These are phyloP conservation scores for Trichosporon sp. DNA, from an alignment of 1,284 basidiomycete species.

Conservation along the genomic window DNA sequence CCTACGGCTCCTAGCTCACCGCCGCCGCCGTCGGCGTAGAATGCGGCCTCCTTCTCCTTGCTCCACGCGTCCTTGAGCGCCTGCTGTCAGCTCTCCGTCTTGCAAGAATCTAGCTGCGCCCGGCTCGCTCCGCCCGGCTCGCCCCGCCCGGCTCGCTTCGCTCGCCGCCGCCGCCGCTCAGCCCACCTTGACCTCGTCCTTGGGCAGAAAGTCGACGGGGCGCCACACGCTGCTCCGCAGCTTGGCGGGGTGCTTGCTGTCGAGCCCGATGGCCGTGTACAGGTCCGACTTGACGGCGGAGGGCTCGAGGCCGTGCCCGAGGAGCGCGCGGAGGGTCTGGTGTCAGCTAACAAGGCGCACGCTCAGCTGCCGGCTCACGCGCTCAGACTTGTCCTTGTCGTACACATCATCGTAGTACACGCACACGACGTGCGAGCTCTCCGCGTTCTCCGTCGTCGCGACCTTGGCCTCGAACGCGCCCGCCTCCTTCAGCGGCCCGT, in stretches of 20 bases:
- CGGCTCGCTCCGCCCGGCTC: no score
- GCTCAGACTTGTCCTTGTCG: conserved; percentile 22
- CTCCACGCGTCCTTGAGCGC: not conserved
- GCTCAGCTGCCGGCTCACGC: conserved; percentile 20
- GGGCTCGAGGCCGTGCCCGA: conserved; percentile 36
- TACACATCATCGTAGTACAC: conserved; percentile 34
- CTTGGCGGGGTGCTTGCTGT: conserved; percentile 43
- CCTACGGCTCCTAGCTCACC: not conserved
- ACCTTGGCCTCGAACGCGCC: conserved; percentile 32
- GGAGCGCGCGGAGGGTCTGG: conserved; percentile 26
- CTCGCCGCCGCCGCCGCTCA: not conserved
- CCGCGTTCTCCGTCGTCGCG: conserved; percentile 11
- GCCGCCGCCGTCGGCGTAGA: not conserved
- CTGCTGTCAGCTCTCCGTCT: not conserved
- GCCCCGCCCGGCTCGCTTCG: no score
- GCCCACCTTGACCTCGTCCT: conserved; percentile 26
- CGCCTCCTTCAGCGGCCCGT: conserved; percentile 31
- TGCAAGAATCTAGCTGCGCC: not conserved
- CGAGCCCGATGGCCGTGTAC: conserved; percentile 45
- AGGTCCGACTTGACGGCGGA: conserved; percentile 37
- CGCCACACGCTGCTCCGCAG: conserved; percentile 39
- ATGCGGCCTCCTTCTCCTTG: not conserved
- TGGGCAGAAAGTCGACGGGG: conserved; percentile 27
- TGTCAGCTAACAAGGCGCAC: not conserved
- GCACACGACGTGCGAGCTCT: conserved; percentile 27